Evolutionary conservation across 2,329 filamentous ascomycete genomes (phyloP).

Genomic region (Bimuria novae-zelandiae): DNA sequence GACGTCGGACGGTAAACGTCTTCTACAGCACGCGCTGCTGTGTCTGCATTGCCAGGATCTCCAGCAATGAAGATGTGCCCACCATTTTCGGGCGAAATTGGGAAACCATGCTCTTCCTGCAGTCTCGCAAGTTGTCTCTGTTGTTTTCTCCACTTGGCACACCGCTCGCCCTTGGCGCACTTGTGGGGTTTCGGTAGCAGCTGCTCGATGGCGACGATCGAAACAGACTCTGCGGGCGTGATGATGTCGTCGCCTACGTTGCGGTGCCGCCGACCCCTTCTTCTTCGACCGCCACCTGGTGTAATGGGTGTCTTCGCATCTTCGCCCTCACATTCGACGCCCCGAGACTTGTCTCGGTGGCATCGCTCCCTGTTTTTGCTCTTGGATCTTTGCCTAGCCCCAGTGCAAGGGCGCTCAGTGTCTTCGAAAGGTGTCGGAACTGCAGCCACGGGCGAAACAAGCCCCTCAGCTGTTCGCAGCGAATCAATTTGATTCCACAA

Average conservation of each 20-base stretch:
- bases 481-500: slow-evolving; percentile 80
- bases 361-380: slow-evolving; percentile 40
- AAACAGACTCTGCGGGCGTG: slow-evolving; percentile 80
- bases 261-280: slow-evolving; percentile 48
- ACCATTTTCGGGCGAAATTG: slow-evolving; percentile 64
- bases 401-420: slow-evolving; percentile 51
- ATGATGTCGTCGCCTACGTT: slow-evolving; percentile 64
- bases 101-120: slow-evolving; percentile 70
- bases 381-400: slow-evolving; percentile 40
- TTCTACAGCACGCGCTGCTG: slow-evolving; percentile 59
- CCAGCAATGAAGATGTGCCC: slow-evolving; percentile 78
- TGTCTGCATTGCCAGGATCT: slow-evolving; percentile 76
- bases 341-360: slow-evolving; percentile 37
- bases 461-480: slow-evolving; percentile 58
- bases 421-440: slow-evolving; percentile 56
- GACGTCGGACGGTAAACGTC: slow-evolving; percentile 69
- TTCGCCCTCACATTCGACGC: slow-evolving; percentile 28
- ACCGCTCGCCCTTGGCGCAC: slow-evolving; percentile 86
- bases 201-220: slow-evolving; percentile 91
- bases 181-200: slow-evolving; percentile 81
- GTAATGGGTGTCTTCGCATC: slow-evolving; percentile 38
- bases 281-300: slow-evolving; percentile 39
- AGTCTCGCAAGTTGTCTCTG: slow-evolving; percentile 77
- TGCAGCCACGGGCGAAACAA: slow-evolving; percentile 46
- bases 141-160: slow-evolving; percentile 79